phyloP scores from a whole-genome alignment of 73 alveolate species.

The Paramecium caudatum region DNA sequence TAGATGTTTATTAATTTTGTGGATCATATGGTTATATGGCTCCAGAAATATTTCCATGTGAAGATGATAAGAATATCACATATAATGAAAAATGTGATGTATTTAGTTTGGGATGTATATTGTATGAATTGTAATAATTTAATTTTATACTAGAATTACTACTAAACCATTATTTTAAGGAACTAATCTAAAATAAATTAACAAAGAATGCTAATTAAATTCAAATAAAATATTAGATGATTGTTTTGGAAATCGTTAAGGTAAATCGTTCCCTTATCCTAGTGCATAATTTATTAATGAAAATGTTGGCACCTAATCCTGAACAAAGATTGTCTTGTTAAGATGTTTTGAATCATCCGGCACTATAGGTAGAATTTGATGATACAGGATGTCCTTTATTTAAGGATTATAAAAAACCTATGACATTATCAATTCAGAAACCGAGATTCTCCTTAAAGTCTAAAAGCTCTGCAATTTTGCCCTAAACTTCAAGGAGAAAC shows the following conservation, averaged over 20 bases:
- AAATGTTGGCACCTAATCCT: slow-evolving; percentile 44
- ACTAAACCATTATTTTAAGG: background rate
- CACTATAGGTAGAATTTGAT: slow-evolving; percentile 25
- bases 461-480: slow-evolving; percentile 12
- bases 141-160: background rate
- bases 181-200: background rate
- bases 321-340: background rate
- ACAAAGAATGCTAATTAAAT: slow-evolving; percentile 45
- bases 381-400: slow-evolving; percentile 47
- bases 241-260: slow-evolving; percentile 26
- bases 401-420: slow-evolving; percentile 29
- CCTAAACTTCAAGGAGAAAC: background rate
- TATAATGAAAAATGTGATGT: slow-evolving; percentile 58
- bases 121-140: slow-evolving; percentile 44
- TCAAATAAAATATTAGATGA: background rate
- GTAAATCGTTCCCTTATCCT: background rate
- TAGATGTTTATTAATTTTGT: slow-evolving; percentile 36
- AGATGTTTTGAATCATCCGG: background rate
- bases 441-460: background rate
- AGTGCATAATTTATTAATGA: background rate
- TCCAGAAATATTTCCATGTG: slow-evolving; percentile 37
- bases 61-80: background rate
- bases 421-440: background rate
- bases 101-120: slow-evolving; percentile 51
- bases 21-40: slow-evolving; percentile 70